A percentile compares a stretch with the other conserved stretches of the same genome.
phyloP scores from a whole-genome alignment of 139 green algal genomes.

The Closterium sp. region DNA sequence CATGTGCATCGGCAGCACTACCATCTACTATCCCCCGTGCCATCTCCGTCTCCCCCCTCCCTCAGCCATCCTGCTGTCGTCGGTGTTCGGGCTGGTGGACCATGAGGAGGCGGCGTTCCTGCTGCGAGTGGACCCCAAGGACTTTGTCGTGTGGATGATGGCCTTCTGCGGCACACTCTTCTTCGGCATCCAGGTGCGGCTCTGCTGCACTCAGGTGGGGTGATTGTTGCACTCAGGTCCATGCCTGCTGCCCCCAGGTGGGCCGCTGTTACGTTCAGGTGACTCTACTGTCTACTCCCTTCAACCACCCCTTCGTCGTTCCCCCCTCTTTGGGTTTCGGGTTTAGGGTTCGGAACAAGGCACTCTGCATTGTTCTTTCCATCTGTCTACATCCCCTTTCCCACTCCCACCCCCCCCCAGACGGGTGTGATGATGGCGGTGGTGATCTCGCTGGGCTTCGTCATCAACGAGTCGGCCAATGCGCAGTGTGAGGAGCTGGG shows the following conservation, averaged over 20 bases:
- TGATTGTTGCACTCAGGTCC: too few species aligned
- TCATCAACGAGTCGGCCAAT: constrained; percentile 66
- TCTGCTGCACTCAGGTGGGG: too few species aligned
- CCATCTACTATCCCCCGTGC: background rate
- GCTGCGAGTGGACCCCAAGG: constrained; percentile 37
- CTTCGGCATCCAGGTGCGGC: constrained; percentile 65
- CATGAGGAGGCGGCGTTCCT: constrained; percentile 49
- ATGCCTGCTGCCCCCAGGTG: too few species aligned
- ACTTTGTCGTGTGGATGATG: constrained; percentile 52
- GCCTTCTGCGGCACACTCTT: constrained; percentile 67
- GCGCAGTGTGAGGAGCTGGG: constrained; percentile 78
- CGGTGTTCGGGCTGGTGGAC: constrained; percentile 50
- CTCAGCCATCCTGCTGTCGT: constrained; percentile 51
- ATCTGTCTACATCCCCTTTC: background rate
- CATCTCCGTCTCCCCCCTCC: background rate
- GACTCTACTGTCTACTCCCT: background rate
- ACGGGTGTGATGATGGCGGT: constrained; percentile 73
- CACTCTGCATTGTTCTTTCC: too few species aligned
- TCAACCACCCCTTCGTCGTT: background rate
- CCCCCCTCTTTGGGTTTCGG: background rate
- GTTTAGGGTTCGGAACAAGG: too few species aligned
- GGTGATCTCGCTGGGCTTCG: constrained; percentile 52
- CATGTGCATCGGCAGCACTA: background rate
- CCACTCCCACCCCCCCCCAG: constrained; percentile 56
- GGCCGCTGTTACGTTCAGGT: too few species aligned